A percentile compares a stretch with the other conserved stretches of the same genome.
Evolutionary conservation across 352 stramenopile species (phyloP).

Genomic region (Pythium aquatile): DNA sequence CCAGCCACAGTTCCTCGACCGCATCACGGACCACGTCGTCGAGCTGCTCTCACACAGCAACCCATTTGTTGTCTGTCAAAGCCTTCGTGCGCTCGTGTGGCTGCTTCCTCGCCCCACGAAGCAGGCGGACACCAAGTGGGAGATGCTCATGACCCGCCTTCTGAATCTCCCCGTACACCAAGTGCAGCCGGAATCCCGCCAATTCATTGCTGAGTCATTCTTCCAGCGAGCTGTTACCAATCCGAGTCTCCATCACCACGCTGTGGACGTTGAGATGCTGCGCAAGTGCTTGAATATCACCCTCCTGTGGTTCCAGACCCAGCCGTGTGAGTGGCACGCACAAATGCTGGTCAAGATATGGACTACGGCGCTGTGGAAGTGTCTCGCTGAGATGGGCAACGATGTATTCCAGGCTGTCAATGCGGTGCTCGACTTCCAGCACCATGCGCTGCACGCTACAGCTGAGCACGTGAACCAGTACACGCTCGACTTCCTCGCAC

Average conservation of each 20-base stretch:
- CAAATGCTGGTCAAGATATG: slow-evolving; percentile 55
- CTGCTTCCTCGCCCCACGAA: slow-evolving; percentile 44
- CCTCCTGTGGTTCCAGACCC: slow-evolving; percentile 53
- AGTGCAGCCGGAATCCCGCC: slow-evolving; percentile 48
- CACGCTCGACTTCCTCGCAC: slow-evolving; percentile 53
- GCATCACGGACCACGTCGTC: slow-evolving; percentile 46
- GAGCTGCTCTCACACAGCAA: slow-evolving; percentile 43
- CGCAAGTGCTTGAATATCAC: slow-evolving; percentile 45
- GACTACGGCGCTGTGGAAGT: slow-evolving; percentile 53
- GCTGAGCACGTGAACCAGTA: slow-evolving; percentile 51
- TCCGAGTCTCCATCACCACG: slow-evolving; percentile 32
- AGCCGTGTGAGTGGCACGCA: slow-evolving; percentile 71
- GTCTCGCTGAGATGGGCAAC: slow-evolving; percentile 33
- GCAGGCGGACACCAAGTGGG: slow-evolving; percentile 32
- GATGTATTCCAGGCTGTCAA: slow-evolving; percentile 49
- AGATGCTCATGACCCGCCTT: slow-evolving; percentile 45
- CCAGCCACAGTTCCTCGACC: slow-evolving; percentile 53
- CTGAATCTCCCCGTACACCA: slow-evolving; percentile 42
- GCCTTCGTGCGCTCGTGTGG: slow-evolving; percentile 69
- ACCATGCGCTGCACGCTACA: slow-evolving; percentile 27
- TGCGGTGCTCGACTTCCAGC: slow-evolving; percentile 57
- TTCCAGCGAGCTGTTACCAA: slow-evolving; percentile 59
- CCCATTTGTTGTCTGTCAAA: slow-evolving; percentile 55
- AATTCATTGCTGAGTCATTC: slow-evolving; percentile 59
- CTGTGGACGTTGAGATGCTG: slow-evolving; percentile 51